These are phyloP conservation scores for Entamoeba moshkovskii DNA, from an alignment of 208 protist genomes.

Conservation along the genomic window DNA sequence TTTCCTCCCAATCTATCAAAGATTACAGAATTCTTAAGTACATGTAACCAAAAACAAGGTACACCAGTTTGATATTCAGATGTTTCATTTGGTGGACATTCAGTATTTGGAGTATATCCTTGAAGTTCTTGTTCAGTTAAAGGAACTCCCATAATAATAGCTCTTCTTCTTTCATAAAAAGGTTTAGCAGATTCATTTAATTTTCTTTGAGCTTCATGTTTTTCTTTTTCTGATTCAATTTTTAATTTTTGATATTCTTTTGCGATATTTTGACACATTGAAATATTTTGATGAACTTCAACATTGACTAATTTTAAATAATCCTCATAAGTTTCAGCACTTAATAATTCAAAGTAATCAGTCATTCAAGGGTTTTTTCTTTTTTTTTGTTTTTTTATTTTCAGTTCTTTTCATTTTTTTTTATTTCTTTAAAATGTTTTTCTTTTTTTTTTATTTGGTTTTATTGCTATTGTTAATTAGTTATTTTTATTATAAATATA, in stretches of 20 bases:
- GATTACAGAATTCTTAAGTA: not conserved
- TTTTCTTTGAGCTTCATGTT: not conserved
- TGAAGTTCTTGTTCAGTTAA: not conserved
- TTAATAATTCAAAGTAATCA: not conserved
- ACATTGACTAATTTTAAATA: not conserved
- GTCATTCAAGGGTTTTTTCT: not conserved
- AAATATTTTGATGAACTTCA: not conserved
- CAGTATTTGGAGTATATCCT: not conserved
- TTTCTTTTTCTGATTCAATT: not conserved
- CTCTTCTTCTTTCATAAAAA: not conserved
- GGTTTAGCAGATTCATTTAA: not conserved
- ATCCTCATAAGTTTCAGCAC: not conserved
- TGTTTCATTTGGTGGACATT: not conserved
- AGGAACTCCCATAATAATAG: not conserved
- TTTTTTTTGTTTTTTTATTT: not conserved
- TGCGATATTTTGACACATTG: not conserved
- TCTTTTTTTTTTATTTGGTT: no score
- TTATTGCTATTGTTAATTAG: no score
- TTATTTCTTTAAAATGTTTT: no score
- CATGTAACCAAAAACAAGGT: not conserved
- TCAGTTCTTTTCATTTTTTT: no score
- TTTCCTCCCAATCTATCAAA: not conserved
- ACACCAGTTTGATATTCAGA: not conserved
- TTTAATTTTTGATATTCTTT: not conserved
- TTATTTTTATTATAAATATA: no score